These are phyloP conservation scores for Xylaria curta DNA, from an alignment of 495 filamentous ascomycete species.

Conservation along the genomic window DNA sequence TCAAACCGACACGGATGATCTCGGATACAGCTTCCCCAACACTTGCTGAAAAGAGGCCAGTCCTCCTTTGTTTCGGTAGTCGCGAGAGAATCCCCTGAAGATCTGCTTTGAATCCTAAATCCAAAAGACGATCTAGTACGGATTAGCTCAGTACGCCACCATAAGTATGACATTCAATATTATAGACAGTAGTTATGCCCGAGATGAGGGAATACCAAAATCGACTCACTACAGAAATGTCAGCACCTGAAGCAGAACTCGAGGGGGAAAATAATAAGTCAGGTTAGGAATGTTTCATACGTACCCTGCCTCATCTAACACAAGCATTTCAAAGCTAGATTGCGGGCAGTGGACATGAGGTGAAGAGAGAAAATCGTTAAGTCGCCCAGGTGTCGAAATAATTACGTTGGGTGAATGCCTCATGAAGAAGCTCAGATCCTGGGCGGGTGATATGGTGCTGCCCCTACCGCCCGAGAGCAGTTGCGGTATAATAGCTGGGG, in stretches of 20 bases:
- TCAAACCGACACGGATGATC: slow-evolving; percentile 87
- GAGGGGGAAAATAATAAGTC: background rate
- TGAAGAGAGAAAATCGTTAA: slow-evolving; percentile 88
- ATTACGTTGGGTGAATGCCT: slow-evolving; percentile 82
- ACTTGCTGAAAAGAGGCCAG: slow-evolving; percentile 91
- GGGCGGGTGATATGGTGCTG: slow-evolving; percentile 72
- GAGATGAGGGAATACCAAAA: background rate
- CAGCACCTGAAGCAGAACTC: background rate
- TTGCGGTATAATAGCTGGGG: slow-evolving; percentile 75
- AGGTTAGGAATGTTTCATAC: slow-evolving; percentile 10
- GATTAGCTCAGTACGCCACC: slow-evolving; percentile 2
- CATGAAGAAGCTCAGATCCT: slow-evolving; percentile 84
- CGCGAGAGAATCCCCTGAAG: slow-evolving; percentile 82
- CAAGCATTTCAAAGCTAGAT: slow-evolving; percentile 86
- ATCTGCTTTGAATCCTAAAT: slow-evolving; percentile 94
- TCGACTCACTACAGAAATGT: slow-evolving; percentile 16
- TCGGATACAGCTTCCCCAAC: slow-evolving; percentile 90
- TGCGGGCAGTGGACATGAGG: slow-evolving; percentile 87
- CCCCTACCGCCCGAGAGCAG: slow-evolving; percentile 80
- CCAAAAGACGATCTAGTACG: slow-evolving; percentile 73
- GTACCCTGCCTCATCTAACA: slow-evolving; percentile 83
- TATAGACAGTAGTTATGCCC: background rate
- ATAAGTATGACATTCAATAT: background rate
- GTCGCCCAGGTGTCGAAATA: slow-evolving; percentile 85
- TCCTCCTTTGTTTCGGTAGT: slow-evolving; percentile 90